Conservation (phyloP, 2,329 filamentous ascomycete species). For the Apiospora hydei region DNA sequence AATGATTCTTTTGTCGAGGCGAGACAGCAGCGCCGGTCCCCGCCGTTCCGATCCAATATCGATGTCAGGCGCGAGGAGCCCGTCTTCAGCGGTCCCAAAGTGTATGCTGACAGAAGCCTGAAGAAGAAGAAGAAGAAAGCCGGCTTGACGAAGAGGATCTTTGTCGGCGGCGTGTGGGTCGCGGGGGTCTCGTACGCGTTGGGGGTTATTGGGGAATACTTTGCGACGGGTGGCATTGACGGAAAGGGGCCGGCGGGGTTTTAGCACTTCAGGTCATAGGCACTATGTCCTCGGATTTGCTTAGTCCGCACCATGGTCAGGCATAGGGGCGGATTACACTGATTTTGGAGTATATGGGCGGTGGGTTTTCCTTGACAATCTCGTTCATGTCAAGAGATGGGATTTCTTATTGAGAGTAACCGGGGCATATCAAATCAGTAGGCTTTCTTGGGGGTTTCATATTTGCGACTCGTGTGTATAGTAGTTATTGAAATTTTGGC, state of each 20-base stretch:
- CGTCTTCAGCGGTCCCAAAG: slow-evolving; percentile 52
- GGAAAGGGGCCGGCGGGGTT: slow-evolving; percentile 48
- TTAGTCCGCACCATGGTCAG: background rate
- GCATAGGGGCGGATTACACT: background rate
- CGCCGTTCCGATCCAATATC: slow-evolving; percentile 52
- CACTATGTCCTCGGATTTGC: background rate
- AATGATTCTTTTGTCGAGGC: slow-evolving; percentile 42
- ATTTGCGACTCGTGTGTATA: background rate
- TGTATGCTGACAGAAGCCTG: slow-evolving; percentile 33
- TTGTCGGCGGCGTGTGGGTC: slow-evolving; percentile 61
- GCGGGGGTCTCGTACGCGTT: slow-evolving; percentile 64
- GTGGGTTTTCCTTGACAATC: background rate
- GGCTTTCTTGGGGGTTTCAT: background rate
- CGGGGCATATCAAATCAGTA: no score
- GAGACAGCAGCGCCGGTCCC: slow-evolving; percentile 27
- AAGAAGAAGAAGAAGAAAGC: slow-evolving; percentile 45
- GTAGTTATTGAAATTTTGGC: background rate
- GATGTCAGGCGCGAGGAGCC: slow-evolving; percentile 55
- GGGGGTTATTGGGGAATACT: slow-evolving; percentile 65
- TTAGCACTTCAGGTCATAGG: slow-evolving; percentile 28
- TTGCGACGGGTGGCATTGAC: slow-evolving; percentile 56
- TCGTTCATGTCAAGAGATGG: background rate
- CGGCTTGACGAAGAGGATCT: slow-evolving; percentile 54
- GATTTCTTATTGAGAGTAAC: background rate
- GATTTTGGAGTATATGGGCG: background rate